Conservation (phyloP, 2,329 filamentous ascomycete genomes). For the Didymella arachidicola region DNA sequence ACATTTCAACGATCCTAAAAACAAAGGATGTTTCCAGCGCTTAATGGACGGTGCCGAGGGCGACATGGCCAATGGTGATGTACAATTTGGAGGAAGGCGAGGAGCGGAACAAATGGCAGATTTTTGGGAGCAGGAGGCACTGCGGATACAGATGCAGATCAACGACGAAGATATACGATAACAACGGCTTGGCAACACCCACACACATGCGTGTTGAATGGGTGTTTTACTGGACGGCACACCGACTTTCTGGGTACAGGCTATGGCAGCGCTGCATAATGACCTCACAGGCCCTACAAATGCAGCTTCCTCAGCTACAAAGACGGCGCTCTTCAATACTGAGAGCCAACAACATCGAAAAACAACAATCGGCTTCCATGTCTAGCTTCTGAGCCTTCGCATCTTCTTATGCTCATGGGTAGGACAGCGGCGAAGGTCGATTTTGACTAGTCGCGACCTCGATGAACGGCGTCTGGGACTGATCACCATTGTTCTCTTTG, state of each 20-base stretch:
- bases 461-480: background rate
- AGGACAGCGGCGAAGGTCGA: background rate
- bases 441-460: background rate
- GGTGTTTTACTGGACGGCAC: background rate
- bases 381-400: background rate
- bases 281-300: background rate
- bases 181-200: constrained; percentile 5
- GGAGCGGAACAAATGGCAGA: constrained; percentile 55
- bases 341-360: background rate
- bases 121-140: constrained; percentile 49
- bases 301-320: background rate
- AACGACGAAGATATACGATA: constrained; percentile 43
- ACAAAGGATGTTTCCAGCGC: constrained; percentile 75
- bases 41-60: constrained; percentile 90
- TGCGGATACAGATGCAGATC: constrained; percentile 48
- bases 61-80: constrained; percentile 62
- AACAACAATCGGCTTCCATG: background rate
- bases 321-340: background rate
- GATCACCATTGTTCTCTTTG: background rate
- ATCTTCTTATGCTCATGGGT: background rate
- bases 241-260: too few relatives aligned
- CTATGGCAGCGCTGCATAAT: background rate
- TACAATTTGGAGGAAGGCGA: constrained; percentile 54
- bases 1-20: constrained; percentile 80
- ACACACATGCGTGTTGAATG: background rate